Base-by-base conservation (phyloP, 2,329 filamentous ascomycete species). In the Ophiostoma tasmaniense region DNA sequence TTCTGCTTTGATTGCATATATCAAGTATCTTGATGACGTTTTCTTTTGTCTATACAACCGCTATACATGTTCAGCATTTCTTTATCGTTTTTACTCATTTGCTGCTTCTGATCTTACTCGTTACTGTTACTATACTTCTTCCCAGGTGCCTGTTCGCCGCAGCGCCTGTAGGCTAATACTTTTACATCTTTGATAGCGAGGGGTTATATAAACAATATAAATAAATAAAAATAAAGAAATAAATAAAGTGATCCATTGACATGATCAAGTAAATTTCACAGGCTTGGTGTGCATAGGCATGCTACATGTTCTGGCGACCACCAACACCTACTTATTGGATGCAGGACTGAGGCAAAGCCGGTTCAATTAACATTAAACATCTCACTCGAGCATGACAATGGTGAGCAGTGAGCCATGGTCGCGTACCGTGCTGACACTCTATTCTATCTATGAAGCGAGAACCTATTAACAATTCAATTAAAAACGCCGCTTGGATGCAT, bases 21-120 rank as follows among this genome's bases (percentile, higher is more conserved):
- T 45, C 35, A 65, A 65, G 64, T 65, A 45, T 42, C 64, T 65
- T 65, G 64, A 65, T 65, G 64, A 65, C 20, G 14, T 64, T 68
- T 52, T 35, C 42, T 52, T 64, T 25, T 64, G 20, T 45, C n/a
- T n/a, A 28, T 45, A 65, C 22, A 39, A 37, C 37, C 33, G 64
- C 25, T 64, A n/a, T 62, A 61, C 61, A 64, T 22, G 66, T 61
- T 50, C 37, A 61, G 59, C 59, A 67, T 67, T 64, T 11, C 30
- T 64, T 45, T 45, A 20, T 45, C 42, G 4, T 22, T 28, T 62
- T 42, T 62, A 45, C 64, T 64, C 8, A 7, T n/a, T 22, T 52
- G 45, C 25, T 25, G 8, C n/a, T 13, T 11, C 13, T 55, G 17
- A 7, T 55, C 50, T 55, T 55, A 25, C 50, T 55, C 50, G 50